Evolutionary conservation across 1,284 basidiomycete genomes (phyloP), one percentile per base, ranked within the genome.

Genomic region (Ceraceosorus guamensis): DNA sequence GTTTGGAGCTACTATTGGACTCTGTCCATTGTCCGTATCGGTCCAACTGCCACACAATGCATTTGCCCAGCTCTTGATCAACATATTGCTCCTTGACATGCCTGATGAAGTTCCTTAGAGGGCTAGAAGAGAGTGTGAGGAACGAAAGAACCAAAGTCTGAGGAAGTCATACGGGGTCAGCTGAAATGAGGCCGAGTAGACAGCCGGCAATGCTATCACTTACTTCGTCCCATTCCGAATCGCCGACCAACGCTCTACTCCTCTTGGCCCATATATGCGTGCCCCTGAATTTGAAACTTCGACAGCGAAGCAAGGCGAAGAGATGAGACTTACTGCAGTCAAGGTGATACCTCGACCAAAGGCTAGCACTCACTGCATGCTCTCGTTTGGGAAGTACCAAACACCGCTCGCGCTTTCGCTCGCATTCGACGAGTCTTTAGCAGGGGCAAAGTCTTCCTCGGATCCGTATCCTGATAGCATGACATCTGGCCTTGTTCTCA

Each of bases 41-140:
- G 43, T 58, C 57, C 13, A 51, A 14, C 4, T n/a, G 13, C 24
- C 24, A 46, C 37, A 53, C 33, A 11, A 16, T 4, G 6, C 56
- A 46, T 13, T 45, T 37, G 34, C 57, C 57, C 16, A 47, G 49
- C 11, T 51, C 37, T 18, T 46, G 33, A 4, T 44, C 3, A 14
- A 43, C 18, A 34, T 44, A 60, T 3, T 5, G 5, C 4, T n/a
- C 14, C 11, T 41, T 16, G 34, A 43, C 56, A n/a, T 51, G 31
- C 24, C 18, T 32, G 39, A 60, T 50, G 37, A 60, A 52, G 6
- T 32, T 41, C 35, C 56, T 41, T 18, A 57, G 33, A 14, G 56
- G 57, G 16, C 31, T 33, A 6, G 33, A n/a, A 2, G 57, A 60
- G n/a, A 57, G 41, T 2, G 57, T 56, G 46, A 60, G 50, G 39